Evolutionary conservation across 176 grass and related monocot genomes (phyloP).

Genomic region (Oropetium thomaeum): DNA sequence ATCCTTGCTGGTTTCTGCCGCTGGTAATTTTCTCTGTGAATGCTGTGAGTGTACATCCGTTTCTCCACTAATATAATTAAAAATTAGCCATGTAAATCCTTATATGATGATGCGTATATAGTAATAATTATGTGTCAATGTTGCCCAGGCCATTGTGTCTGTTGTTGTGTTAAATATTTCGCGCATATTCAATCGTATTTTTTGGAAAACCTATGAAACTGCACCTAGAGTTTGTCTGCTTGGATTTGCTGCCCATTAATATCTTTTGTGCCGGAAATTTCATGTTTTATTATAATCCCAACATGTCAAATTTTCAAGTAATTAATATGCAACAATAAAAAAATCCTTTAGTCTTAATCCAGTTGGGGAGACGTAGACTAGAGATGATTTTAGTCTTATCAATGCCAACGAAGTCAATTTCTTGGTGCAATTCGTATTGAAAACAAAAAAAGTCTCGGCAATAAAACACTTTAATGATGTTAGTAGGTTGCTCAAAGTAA

Average conservation of each 20-base stretch:
- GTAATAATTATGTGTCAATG: conserved; percentile 11
- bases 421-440: not conserved
- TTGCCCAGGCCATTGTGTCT: not conserved
- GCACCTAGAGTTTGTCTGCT: not conserved
- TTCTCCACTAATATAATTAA: not conserved
- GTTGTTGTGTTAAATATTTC: not conserved
- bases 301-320: too few relatives aligned
- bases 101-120: not conserved
- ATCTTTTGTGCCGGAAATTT: too few relatives aligned
- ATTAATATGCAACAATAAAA: too few relatives aligned
- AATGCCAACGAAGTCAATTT: too few relatives aligned
- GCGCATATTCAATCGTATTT: not conserved
- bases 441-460: not conserved
- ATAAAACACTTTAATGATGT: not conserved
- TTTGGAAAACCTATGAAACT: not conserved
- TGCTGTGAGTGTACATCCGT: not conserved
- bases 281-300: not conserved
- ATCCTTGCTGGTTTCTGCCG: not conserved
- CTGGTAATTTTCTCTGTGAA: conserved; percentile 12
- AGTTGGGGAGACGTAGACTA: too few relatives aligned
- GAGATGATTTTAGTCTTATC: too few relatives aligned
- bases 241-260: not conserved
- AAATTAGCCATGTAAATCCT: conserved; percentile 13
- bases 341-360: too few relatives aligned
- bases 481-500: not conserved